These are phyloP conservation scores for Trametes gibbosa DNA, from an alignment of 768 basidiomycete genomes.

Conservation along the genomic window DNA sequence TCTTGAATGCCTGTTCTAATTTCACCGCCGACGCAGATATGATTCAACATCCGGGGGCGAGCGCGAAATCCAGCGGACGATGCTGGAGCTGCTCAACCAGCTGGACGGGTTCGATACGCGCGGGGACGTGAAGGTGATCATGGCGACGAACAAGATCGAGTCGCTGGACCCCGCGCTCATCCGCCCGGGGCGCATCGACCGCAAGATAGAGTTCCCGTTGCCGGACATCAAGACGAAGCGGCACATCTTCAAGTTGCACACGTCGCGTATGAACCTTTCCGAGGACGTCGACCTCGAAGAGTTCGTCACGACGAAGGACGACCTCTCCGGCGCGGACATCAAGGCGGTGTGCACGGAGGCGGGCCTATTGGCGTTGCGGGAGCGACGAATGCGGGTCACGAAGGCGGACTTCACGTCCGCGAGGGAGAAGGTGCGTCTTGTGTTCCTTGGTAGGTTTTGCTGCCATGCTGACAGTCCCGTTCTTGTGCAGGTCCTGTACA, in stretches of 20 bases:
- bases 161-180: slow-evolving; percentile 97
- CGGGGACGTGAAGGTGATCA: slow-evolving; percentile 99
- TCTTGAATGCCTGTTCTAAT: background rate
- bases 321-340: slow-evolving; percentile 96
- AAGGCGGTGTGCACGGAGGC: slow-evolving; percentile 99
- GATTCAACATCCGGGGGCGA: slow-evolving; percentile 99
- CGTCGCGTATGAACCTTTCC: slow-evolving; percentile 87
- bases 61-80: slow-evolving; percentile 98
- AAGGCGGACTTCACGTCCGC: slow-evolving; percentile 89
- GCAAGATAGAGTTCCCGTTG: slow-evolving; percentile 97
- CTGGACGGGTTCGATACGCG: slow-evolving; percentile 99
- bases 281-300: slow-evolving; percentile 94
- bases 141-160: slow-evolving; percentile 99
- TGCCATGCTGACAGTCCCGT: slow-evolving; percentile 2
- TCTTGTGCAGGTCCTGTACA: slow-evolving; percentile 67
- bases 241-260: slow-evolving; percentile 97
- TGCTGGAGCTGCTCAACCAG: slow-evolving; percentile 98
- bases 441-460: slow-evolving; percentile 6
- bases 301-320: slow-evolving; percentile 93
- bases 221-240: slow-evolving; percentile 99
- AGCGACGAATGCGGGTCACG: slow-evolving; percentile 91
- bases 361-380: slow-evolving; percentile 91
- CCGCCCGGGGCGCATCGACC: slow-evolving; percentile 96
- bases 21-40: slow-evolving; percentile 54
- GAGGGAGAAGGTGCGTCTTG: slow-evolving; percentile 81